phyloP scores from a whole-genome alignment of 768 basidiomycete species.

The Rhizopogon vulgaris region DNA sequence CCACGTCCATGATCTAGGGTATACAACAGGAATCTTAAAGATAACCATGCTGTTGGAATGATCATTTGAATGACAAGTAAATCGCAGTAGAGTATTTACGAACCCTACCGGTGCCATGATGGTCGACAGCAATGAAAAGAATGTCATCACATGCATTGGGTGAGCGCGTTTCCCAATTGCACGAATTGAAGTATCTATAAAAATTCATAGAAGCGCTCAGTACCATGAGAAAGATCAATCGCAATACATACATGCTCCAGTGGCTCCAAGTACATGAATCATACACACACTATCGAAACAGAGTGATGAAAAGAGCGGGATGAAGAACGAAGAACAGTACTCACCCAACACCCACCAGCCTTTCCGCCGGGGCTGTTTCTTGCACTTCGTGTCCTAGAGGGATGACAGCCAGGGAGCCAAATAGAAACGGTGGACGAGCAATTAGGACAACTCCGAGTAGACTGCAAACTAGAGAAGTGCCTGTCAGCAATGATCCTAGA shows the following conservation, averaged over 20 bases:
- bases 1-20: constrained; percentile 15
- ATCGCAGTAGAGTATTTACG: neutral
- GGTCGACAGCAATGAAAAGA: constrained; percentile 57
- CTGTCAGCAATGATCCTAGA: neutral
- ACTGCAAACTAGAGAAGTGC: constrained; percentile 43
- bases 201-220: neutral
- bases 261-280: constrained; percentile 55
- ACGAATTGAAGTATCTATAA: constrained; percentile 47
- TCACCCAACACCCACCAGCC: constrained; percentile 58
- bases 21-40: constrained; percentile 5
- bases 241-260: constrained; percentile 56
- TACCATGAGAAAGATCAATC: neutral
- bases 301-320: neutral
- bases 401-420: constrained; percentile 34
- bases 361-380: constrained; percentile 23
- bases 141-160: constrained; percentile 64
- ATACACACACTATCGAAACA: constrained; percentile 44
- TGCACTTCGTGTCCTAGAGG: constrained; percentile 1
- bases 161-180: constrained; percentile 74
- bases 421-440: constrained; percentile 70
- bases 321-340: neutral
- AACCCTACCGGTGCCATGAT: constrained; percentile 10
- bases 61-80: neutral
- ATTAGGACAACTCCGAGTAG: constrained; percentile 76
- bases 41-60: constrained; percentile 10